Percentiles rank a stretch among this genome's conserved stretches.
phyloP scores from a whole-genome alignment of 805 yeast genomes.

The Wickerhamomyces chaumierensis region DNA sequence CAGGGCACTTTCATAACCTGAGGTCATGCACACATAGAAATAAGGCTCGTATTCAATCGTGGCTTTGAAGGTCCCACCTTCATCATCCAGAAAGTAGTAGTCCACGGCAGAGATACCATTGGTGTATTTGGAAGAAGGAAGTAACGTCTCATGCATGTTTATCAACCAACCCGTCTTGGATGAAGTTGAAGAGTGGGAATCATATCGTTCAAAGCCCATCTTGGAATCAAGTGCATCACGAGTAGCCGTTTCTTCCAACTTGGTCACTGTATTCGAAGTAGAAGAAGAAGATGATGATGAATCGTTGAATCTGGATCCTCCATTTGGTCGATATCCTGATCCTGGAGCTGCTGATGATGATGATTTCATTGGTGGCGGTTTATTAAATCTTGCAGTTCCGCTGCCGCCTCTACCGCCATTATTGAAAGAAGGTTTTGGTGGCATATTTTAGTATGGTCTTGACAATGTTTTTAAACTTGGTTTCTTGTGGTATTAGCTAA shows the following conservation, averaged over 20 bases:
- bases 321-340: constrained; percentile 21
- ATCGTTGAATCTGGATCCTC: too few species aligned
- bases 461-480: too few species aligned
- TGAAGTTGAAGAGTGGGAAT: constrained; percentile 41
- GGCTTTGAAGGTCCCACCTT: constrained; percentile 91
- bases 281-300: too few species aligned
- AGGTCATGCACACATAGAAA: constrained; percentile 58
- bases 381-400: background rate
- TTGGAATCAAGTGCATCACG: constrained; percentile 59
- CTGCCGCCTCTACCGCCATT: too few species aligned
- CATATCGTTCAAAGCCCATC: constrained; percentile 84
- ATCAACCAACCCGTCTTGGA: constrained; percentile 78
- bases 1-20: constrained; percentile 48
- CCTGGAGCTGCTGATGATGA: constrained; percentile 43
- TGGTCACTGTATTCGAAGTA: background rate
- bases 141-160: constrained; percentile 83
- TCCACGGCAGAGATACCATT: constrained; percentile 87
- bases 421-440: background rate
- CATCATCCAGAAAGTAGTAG: constrained; percentile 88
- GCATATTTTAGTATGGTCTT: too few species aligned
- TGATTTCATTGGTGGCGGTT: constrained; percentile 26
- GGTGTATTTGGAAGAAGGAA: constrained; percentile 43
- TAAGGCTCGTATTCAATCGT: constrained; percentile 82
- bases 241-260: background rate
- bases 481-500: background rate